Evolutionary conservation across 2,329 filamentous ascomycete genomes (phyloP), one percentile per base, ranked within the genome.

Genomic region (Cercospora sesami): DNA sequence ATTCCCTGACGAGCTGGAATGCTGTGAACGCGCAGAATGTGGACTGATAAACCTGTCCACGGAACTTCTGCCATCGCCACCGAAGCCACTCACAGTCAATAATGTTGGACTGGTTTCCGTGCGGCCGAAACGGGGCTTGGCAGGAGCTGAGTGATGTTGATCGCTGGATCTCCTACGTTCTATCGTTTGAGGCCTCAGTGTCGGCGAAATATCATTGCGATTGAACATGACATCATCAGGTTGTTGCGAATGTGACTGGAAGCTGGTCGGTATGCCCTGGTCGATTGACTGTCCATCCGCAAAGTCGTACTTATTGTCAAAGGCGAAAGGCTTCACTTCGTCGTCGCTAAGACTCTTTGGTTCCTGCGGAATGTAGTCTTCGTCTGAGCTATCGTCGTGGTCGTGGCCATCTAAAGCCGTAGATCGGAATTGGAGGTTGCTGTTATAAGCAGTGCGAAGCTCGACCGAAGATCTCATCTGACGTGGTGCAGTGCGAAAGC

Each of bases 231-330:
- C 67, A 51, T 69, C 70, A 8, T 60, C 67, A 10, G 70, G 65
- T 16, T 73, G 70, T 55, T 67, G 71, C n/a, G 68, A 66, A 45
- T 75, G 75, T 53, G 74, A 74, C 36, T 78, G 71, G 62, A 79
- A 78, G 26, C 78, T 74, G 14, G 76, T 78, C 21, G 78, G 78
- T 48, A 77, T 79, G 39, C 78, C 78, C 64, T 70, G 73, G 16
- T 73, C 60, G 58, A 79, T 77, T 10, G 76, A 77, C 51, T 74
- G 74, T 60, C 77, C 77, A 64, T 77, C 75, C 3, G 78, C 77
- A 66, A 76, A 79, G 55, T 69, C 75, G 39, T 64, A 30, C 60
- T 75, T 72, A 53, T 75, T 73, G 48, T 75, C 71, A 26, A 68
- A 39, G 26, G 64, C 68, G 63, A 74, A 60, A 59, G 73, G 71